Percentiles rank a stretch among this genome's conserved stretches.
Evolutionary conservation across 2,329 filamentous ascomycete genomes (phyloP).

Genomic region (Fusarium zealandicum): DNA sequence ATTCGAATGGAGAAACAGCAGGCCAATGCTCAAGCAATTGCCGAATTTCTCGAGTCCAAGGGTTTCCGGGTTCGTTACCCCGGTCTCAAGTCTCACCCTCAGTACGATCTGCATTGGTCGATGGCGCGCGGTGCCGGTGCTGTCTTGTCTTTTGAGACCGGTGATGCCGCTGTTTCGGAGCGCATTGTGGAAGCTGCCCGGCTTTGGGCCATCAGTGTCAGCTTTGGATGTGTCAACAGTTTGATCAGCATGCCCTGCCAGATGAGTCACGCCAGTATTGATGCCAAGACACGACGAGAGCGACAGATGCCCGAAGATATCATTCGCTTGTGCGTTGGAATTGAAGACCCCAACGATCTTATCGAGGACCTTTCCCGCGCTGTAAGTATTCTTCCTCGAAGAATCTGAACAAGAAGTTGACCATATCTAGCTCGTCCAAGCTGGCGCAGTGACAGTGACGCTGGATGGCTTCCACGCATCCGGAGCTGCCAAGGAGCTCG

Average conservation of each 20-base stretch:
- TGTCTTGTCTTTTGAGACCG: conserved; percentile 95
- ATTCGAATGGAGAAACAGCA: conserved; percentile 99
- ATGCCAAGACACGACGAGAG: conserved; percentile 89
- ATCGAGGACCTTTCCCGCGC: conserved; percentile 92
- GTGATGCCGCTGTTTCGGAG: conserved; percentile 82
- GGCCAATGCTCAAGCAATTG: conserved; percentile 87
- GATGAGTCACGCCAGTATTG: conserved; percentile 99
- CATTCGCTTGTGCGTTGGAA: conserved; percentile 93
- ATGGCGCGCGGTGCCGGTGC: conserved; percentile 95
- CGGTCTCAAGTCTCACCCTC: conserved; percentile 90
- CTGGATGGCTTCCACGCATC: conserved; percentile 80
- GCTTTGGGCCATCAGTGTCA: conserved; percentile 94
- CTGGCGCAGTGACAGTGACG: conserved; percentile 87
- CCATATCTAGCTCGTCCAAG: conserved; percentile 79
- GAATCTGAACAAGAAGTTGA: conserved; percentile 32
- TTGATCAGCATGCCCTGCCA: conserved; percentile 99
- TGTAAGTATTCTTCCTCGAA: conserved; percentile 65
- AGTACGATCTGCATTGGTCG: conserved; percentile 95
- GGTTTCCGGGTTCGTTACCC: conserved; percentile 97
- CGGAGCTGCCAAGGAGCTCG: conserved; percentile 45
- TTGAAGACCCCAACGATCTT: conserved; percentile 90
- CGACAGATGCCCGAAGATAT: conserved; percentile 96
- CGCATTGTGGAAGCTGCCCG: conserved; percentile 92
- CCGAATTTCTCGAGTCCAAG: conserved; percentile 86
- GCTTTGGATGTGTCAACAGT: conserved; percentile 97